Base-by-base conservation (phyloP, 352 stramenopile genomes). In the Globisporangium okanoganense region DNA sequence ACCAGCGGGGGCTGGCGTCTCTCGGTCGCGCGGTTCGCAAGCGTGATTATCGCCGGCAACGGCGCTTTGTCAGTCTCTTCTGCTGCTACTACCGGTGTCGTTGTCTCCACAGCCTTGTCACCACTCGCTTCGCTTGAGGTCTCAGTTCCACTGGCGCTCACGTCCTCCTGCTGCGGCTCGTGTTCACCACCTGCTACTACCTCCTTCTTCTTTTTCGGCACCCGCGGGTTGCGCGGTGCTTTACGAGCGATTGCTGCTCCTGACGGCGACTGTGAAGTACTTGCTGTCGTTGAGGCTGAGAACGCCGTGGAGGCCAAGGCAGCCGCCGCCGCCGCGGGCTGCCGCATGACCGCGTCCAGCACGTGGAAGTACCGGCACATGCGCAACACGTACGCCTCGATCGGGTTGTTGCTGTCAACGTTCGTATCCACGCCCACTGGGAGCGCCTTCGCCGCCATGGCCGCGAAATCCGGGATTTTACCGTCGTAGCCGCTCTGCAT, bases 361-460 rank as follows among this genome's bases (percentile, higher is more conserved):
- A 77, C 67, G 63, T 87, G 78, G 61, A 87, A 91, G 64, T 91
- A 91, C 35, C 82, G 69, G 53, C 82, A 91, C 27, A 83, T 67
- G 2, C 79, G 76, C 57, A 87, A 62, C 45, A 92, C 79, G 22
- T 87, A 67, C 1, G 73, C 60, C 56, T 89, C 82, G 1, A 76
- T 66, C 24, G 52, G 67, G 63, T 61, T 61, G 55, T 25, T 40
- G 25, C 48, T 62, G 36, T 43, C 65, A 20, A 49, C 44, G 38
- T n/a, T 44, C 9, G 41, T 41, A 1, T 60, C 57, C 14, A 18
- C 29, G 1, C 36, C 31, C 5, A 35, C 8, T 5, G 48, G 48
- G 14, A 55, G 27, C 9, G 33, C n/a, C 5, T 41, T 41, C n/a
- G 44, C 65, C 2, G 58, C 69, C n/a, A 69, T 61, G 13, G 58